Evolutionary conservation across 2,329 filamentous ascomycete genomes (phyloP), one percentile per base, ranked within the genome.

Genomic region (Ceratocystis variospora): DNA sequence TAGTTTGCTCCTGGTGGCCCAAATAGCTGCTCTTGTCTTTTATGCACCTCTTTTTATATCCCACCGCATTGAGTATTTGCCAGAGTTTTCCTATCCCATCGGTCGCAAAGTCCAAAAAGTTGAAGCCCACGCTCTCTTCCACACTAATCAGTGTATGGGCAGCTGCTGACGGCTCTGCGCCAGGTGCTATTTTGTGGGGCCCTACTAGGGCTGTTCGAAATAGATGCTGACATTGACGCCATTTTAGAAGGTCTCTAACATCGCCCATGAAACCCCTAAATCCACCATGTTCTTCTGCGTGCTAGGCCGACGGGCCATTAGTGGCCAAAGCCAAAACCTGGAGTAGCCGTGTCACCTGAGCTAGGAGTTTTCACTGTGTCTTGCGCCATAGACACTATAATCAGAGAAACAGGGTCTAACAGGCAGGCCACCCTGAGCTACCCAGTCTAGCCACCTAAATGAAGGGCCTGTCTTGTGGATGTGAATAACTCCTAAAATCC

Each of bases 351-450:
- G 53, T n/a, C 33, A 31, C 5, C 55, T 25, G 28, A 6, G 31
- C 25, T 59, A 8, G 28, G 3, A n/a, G 17, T 59, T 59, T 25
- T 3, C 55, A 59, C 28, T 10, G 55, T n/a, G 31, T 33, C 55
- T 59, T 37, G 55, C 55, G 19, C 55, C 55, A 59, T 59, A 15
- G 25, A 17, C 55, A n/a, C 55, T 59, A 59, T 59, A 33, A 37
- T 59, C 28, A 25, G 33, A 8, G 28, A 8, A 59, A 8, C 28
- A 28, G 28, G 28, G 53, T 57, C 53, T 25, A 22, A 22, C n/a
- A 4, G 25, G 12, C 5, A 4, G 25, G 22, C 5, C 37, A 12
- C 12, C n/a, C 22, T 17, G 53, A 7, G 15, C 17, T 22, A 55
- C 12, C 25, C 50, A 31, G 53, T 5, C 53, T 17, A 10, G 22